Percentiles rank a stretch among this genome's conserved stretches.
Evolutionary conservation across 768 basidiomycete genomes (phyloP).

Genomic region (Agaricus sinodeliciosus): DNA sequence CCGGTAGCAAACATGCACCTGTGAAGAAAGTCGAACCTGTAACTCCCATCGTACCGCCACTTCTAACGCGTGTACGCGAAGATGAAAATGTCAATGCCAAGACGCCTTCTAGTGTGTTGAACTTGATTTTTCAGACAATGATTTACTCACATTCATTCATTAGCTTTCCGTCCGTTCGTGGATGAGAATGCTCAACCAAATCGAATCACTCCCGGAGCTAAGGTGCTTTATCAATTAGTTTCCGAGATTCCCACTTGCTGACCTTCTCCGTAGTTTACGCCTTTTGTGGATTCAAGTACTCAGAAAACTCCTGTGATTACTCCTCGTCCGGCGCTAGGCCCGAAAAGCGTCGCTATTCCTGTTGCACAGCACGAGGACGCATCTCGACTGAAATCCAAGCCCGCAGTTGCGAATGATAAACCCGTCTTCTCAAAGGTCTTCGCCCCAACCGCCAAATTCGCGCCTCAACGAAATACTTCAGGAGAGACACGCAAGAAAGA

Average conservation of each 20-base stretch:
- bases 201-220: slow-evolving; percentile 36
- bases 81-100: slow-evolving; percentile 36
- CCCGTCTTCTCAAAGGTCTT: slow-evolving; percentile 57
- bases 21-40: slow-evolving; percentile 61
- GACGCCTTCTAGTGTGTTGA: slow-evolving; percentile 28
- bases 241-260: neutral
- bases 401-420: slow-evolving; percentile 31
- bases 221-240: slow-evolving; percentile 24
- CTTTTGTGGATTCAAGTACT: slow-evolving; percentile 53
- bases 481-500: slow-evolving; percentile 36
- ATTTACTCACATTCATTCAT: neutral
- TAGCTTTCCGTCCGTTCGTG: slow-evolving; percentile 63
- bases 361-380: slow-evolving; percentile 23
- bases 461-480: slow-evolving; percentile 35
- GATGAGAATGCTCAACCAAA: slow-evolving; percentile 50
- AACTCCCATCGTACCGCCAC: slow-evolving; percentile 33
- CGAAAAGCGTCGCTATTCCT: slow-evolving; percentile 40
- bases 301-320: slow-evolving; percentile 35
- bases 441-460: slow-evolving; percentile 43
- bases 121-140: neutral
- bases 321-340: slow-evolving; percentile 38
- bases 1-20: slow-evolving; percentile 70
- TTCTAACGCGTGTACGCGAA: slow-evolving; percentile 24
- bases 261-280: slow-evolving; percentile 45
- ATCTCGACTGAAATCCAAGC: slow-evolving; percentile 19